These are phyloP conservation scores for Nepenthes mirabilis DNA, from an alignment of 148 eudicot genomes.

Conservation along the genomic window DNA sequence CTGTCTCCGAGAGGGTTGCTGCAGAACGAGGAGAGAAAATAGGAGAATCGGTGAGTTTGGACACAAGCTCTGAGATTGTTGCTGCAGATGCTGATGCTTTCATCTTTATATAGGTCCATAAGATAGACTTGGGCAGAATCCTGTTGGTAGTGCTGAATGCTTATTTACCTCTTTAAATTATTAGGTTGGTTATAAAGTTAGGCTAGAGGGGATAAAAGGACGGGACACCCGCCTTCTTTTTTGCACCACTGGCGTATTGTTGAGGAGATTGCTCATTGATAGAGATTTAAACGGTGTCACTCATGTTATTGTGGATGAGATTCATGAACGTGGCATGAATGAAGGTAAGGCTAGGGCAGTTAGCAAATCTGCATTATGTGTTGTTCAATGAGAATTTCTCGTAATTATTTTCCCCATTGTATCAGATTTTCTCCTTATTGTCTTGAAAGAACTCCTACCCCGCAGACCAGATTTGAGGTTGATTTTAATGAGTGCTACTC, in stretches of 20 bases:
- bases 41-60: constrained; percentile 77
- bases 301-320: constrained; percentile 93
- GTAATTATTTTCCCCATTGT: constrained; percentile 8
- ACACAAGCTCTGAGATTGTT: constrained; percentile 4
- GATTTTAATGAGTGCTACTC: constrained; percentile 94
- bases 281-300: constrained; percentile 71
- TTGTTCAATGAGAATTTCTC: constrained; percentile 7
- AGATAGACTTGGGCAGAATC: no score
- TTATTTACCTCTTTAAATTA: constrained; percentile 3
- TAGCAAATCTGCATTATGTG: neutral
- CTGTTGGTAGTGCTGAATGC: neutral
- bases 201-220: constrained; percentile 94
- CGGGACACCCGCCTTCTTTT: constrained; percentile 93
- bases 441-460: constrained; percentile 84
- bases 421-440: constrained; percentile 97
- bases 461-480: constrained; percentile 87
- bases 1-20: constrained; percentile 98
- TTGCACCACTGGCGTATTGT: constrained; percentile 87
- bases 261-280: constrained; percentile 87
- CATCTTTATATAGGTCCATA: neutral
- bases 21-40: constrained; percentile 89
- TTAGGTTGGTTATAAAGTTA: constrained; percentile 94
- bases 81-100: constrained; percentile 1
- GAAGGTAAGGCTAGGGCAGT: constrained; percentile 47
- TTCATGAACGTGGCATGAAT: constrained; percentile 99